phyloP scores from a whole-genome alignment of 495 filamentous ascomycete species.

The Lophiotrema nucula region DNA sequence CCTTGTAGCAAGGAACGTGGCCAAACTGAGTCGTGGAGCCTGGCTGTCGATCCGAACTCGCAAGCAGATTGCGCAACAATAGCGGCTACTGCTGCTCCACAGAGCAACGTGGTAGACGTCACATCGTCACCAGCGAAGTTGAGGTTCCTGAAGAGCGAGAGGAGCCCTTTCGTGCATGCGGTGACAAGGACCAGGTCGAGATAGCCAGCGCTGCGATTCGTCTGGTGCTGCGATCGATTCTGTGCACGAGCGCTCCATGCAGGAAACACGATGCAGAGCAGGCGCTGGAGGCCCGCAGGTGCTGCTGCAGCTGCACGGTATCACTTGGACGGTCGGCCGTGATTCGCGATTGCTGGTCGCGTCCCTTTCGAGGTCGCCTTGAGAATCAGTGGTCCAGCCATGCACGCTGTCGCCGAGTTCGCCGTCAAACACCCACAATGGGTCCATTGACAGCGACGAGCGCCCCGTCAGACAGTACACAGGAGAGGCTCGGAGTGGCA shows the following conservation, averaged over 20 bases:
- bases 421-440: neutral
- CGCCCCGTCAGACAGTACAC: neutral
- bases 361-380: neutral
- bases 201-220: neutral
- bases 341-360: neutral
- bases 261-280: too few species aligned
- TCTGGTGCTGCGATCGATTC: neutral
- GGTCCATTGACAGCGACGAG: neutral
- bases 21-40: neutral
- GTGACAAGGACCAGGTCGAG: neutral
- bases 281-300: neutral
- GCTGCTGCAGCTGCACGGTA: neutral
- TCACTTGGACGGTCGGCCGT: neutral
- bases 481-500: neutral
- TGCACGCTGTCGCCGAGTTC: neutral
- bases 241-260: neutral
- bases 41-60: neutral
- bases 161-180: too few species aligned
- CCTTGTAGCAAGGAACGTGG: neutral
- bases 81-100: neutral
- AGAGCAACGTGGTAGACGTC: neutral
- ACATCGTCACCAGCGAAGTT: too few species aligned
- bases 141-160: neutral
- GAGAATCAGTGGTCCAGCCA: too few species aligned
- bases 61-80: neutral